Conservation (phyloP, 1,284 basidiomycete genomes). For the Irpex sp. region DNA sequence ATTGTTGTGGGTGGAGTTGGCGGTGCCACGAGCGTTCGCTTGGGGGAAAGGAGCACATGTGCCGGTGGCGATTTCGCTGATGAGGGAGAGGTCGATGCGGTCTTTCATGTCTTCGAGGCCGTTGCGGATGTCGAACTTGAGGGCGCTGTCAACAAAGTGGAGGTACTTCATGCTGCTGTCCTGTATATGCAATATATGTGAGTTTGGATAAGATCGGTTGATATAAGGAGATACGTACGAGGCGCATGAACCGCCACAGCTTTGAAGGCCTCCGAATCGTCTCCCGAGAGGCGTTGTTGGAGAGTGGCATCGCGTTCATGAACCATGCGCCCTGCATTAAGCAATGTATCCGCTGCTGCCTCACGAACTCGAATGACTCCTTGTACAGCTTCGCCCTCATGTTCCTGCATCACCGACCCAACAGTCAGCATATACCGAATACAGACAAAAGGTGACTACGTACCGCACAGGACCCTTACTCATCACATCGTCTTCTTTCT, state of each 20-base stretch:
- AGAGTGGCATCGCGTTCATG: slow-evolving; percentile 62
- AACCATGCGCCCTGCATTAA: slow-evolving; percentile 92
- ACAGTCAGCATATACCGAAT: slow-evolving; percentile 4
- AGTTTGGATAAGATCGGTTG: neutral
- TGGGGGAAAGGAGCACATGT: slow-evolving; percentile 72
- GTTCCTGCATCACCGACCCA: slow-evolving; percentile 47
- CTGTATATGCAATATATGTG: slow-evolving; percentile 31
- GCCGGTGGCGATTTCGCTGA: slow-evolving; percentile 76
- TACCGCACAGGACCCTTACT: slow-evolving; percentile 83
- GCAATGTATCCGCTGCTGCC: slow-evolving; percentile 87
- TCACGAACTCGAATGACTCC: slow-evolving; percentile 91
- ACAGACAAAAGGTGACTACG: slow-evolving; percentile 22
- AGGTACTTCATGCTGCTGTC: slow-evolving; percentile 76
- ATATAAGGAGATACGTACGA: slow-evolving; percentile 40
- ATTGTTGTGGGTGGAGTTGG: too few relatives aligned
- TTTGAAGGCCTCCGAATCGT: slow-evolving; percentile 50
- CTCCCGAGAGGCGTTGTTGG: slow-evolving; percentile 45
- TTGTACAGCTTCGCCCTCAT: slow-evolving; percentile 84
- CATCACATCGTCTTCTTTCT: slow-evolving; percentile 86
- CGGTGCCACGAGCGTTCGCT: slow-evolving; percentile 21
- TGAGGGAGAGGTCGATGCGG: slow-evolving; percentile 74
- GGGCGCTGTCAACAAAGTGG: slow-evolving; percentile 77
- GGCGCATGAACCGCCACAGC: slow-evolving; percentile 77
- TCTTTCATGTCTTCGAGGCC: slow-evolving; percentile 87
- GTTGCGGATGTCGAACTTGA: slow-evolving; percentile 73